Conservation (phyloP, 2,329 filamentous ascomycete genomes). For the Alternaria sp. region DNA sequence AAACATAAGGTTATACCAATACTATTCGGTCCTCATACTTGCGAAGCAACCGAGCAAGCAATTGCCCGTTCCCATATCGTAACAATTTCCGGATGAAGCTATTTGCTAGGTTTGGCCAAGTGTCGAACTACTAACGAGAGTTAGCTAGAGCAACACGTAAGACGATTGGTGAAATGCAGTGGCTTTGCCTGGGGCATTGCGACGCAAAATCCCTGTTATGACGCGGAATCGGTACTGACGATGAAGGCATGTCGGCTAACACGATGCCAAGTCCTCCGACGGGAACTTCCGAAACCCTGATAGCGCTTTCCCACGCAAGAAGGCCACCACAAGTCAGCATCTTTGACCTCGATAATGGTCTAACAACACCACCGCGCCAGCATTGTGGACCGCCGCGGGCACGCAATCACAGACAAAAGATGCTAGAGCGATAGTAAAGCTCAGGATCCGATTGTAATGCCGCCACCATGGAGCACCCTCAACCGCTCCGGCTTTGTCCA, state of each 20-base stretch:
- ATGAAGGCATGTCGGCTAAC: not conserved
- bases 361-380: not conserved
- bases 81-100: not conserved
- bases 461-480: slow-evolving; percentile 26
- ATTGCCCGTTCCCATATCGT: not conserved
- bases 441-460: slow-evolving; percentile 17
- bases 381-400: slow-evolving; percentile 2
- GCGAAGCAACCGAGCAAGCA: not conserved
- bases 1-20: not conserved
- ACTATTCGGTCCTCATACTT: not conserved
- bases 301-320: not conserved
- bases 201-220: not conserved
- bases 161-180: not conserved
- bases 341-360: not conserved
- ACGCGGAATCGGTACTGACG: not conserved
- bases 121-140: not conserved
- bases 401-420: slow-evolving; percentile 1
- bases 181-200: not conserved
- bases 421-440: slow-evolving; percentile 23
- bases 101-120: not conserved
- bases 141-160: not conserved
- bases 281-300: not conserved
- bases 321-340: not conserved
- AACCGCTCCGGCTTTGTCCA: slow-evolving; percentile 11
- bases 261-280: not conserved